Percentiles rank a stretch among this genome's conserved stretches.
Evolutionary conservation across 352 stramenopile species (phyloP).

Genomic region (Pythium vanterpoolii): DNA sequence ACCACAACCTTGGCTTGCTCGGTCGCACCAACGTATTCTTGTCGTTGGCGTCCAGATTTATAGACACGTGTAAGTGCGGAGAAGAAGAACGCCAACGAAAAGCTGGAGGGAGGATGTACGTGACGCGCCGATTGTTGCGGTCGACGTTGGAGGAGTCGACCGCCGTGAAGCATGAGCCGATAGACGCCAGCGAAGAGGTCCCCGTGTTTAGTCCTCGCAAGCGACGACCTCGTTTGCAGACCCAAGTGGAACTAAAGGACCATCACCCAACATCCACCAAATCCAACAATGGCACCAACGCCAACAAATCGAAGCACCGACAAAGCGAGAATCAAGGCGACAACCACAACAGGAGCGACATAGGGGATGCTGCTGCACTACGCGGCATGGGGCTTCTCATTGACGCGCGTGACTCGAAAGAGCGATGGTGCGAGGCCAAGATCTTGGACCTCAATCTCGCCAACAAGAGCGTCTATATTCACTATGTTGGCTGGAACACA

Average conservation of each 20-base stretch:
- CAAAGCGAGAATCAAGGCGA: slow-evolving; percentile 11
- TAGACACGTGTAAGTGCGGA: not conserved
- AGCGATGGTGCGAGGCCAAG: slow-evolving; percentile 63
- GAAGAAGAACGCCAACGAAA: not conserved
- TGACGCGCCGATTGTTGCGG: slow-evolving; percentile 55
- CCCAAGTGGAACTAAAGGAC: not conserved
- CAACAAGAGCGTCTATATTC: slow-evolving; percentile 43
- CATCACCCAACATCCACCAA: not conserved
- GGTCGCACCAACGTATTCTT: not conserved
- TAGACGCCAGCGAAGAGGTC: not conserved
- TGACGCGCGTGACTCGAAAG: slow-evolving; percentile 49
- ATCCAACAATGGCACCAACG: not conserved
- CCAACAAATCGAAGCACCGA: not conserved
- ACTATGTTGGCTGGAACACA: slow-evolving; percentile 79
- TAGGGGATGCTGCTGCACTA: not conserved
- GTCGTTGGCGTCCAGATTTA: not conserved
- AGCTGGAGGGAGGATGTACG: slow-evolving; percentile 49
- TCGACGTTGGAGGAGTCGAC: slow-evolving; percentile 40
- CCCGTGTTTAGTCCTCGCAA: slow-evolving; percentile 9
- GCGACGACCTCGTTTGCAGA: slow-evolving; percentile 14
- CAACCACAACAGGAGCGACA: slow-evolving; percentile 28
- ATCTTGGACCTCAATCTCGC: slow-evolving; percentile 43
- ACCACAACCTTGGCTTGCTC: not conserved
- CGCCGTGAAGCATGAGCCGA: slow-evolving; percentile 5
- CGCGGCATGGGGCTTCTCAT: slow-evolving; percentile 47